These are phyloP conservation scores for Rhinocladiella mackenziei DNA, from an alignment of 2,329 filamentous ascomycete species.

Conservation along the genomic window DNA sequence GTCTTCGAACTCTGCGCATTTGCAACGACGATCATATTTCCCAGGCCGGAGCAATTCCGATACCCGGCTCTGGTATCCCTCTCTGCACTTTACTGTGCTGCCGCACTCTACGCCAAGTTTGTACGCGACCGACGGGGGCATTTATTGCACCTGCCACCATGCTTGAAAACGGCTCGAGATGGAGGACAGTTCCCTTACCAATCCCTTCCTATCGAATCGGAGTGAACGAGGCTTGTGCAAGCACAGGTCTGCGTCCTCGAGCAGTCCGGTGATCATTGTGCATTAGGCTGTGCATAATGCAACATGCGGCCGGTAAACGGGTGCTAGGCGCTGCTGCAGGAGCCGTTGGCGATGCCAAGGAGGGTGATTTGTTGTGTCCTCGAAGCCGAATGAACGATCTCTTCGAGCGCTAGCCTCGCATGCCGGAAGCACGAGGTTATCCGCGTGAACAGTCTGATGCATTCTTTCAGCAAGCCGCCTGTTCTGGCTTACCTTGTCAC, in stretches of 20 bases:
- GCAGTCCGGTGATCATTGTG: no score
- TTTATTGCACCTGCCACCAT: slow-evolving; percentile 49
- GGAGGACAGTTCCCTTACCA: not conserved
- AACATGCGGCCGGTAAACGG: no score
- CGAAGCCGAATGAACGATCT: no score
- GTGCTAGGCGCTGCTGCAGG: no score
- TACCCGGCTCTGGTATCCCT: slow-evolving; percentile 60
- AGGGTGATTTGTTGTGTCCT: no score
- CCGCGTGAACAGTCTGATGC: not conserved
- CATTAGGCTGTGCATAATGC: no score
- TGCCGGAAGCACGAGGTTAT: not conserved
- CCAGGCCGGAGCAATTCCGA: slow-evolving; percentile 59
- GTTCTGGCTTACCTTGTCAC: no score
- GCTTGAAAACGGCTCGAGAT: slow-evolving; percentile 15
- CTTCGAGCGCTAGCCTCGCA: not conserved
- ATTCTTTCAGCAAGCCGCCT: no score
- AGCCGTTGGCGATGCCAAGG: not conserved
- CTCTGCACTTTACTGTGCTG: slow-evolving; percentile 49
- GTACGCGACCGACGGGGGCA: slow-evolving; percentile 58
- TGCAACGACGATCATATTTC: slow-evolving; percentile 61
- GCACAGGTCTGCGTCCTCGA: no score
- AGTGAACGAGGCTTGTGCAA: not conserved
- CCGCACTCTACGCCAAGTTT: slow-evolving; percentile 36
- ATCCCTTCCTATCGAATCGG: not conserved
- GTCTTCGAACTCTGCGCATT: slow-evolving; percentile 66